Evolutionary conservation across 306 rosid genomes (phyloP).

Genomic region (Quercus berberidifolia): DNA sequence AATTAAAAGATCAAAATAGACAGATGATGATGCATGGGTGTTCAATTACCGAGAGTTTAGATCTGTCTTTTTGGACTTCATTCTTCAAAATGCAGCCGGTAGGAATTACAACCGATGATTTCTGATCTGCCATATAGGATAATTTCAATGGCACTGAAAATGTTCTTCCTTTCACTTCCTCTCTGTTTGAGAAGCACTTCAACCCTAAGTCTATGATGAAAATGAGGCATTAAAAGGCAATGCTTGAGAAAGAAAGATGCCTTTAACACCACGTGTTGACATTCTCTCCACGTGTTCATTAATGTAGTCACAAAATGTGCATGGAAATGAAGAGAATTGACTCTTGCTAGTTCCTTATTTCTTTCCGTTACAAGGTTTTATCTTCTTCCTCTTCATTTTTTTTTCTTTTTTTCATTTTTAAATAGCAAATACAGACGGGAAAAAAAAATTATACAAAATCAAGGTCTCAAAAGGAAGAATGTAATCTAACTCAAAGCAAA

Average conservation of each 20-base stretch:
- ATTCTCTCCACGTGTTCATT: not conserved
- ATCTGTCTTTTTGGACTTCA: slow-evolving; percentile 1
- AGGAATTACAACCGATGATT: not conserved
- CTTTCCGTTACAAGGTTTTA: not conserved
- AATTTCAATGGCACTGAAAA: not conserved
- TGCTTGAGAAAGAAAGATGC: slow-evolving; percentile 7
- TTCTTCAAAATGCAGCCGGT: slow-evolving; percentile 8
- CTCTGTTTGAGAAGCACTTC: not conserved
- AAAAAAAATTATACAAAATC: not conserved
- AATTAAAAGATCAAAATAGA: not conserved
- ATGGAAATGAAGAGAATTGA: not conserved
- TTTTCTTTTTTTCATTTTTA: not conserved
- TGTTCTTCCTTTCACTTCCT: not conserved
- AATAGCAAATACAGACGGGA: not conserved
- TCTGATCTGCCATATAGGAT: slow-evolving; percentile 13
- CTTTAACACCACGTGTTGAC: slow-evolving; percentile 6
- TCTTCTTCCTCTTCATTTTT: not conserved
- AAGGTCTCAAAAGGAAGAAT: not conserved
- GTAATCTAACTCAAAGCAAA: not conserved
- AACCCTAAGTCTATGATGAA: not conserved
- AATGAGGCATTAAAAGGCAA: slow-evolving; percentile 7
- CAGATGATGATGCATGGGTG: not conserved
- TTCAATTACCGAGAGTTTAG: slow-evolving; percentile 5
- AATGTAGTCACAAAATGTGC: not conserved
- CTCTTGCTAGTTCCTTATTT: not conserved